These are phyloP conservation scores for Paraphoma sp. DNA, from an alignment of 2,329 filamentous ascomycete species.

Conservation along the genomic window DNA sequence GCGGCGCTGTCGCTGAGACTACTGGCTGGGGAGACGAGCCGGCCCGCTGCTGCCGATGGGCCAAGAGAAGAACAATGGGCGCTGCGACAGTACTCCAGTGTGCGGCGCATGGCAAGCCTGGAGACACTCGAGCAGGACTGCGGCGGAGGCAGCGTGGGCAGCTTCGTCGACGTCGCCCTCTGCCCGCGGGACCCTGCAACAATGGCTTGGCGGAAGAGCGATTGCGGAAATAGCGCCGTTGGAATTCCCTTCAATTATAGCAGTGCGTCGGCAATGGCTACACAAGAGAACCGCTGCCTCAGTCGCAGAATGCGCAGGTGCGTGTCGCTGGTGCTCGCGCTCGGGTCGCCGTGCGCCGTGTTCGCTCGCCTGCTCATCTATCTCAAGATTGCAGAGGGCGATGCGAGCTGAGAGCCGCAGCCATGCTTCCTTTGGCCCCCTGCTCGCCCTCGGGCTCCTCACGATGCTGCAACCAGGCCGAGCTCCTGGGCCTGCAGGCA, in stretches of 20 bases:
- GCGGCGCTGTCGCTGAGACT: too few relatives aligned
- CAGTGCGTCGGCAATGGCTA: too few relatives aligned
- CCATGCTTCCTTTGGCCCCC: not conserved
- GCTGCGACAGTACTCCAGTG: conserved; percentile 14
- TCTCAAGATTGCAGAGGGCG: conserved; percentile 8
- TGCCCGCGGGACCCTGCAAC: not conserved
- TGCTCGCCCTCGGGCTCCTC: conserved; percentile 1
- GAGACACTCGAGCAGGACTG: conserved; percentile 2
- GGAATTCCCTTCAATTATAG: not conserved
- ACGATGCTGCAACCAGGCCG: conserved; percentile 1
- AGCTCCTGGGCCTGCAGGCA: not conserved
- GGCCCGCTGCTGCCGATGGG: conserved; percentile 18
- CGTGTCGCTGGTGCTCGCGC: conserved; percentile 4
- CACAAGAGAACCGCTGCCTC: not conserved
- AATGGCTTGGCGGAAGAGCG: not conserved
- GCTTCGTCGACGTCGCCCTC: not conserved
- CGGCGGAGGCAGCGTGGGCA: not conserved
- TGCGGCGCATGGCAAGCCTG: conserved; percentile 32
- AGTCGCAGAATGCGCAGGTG: not conserved
- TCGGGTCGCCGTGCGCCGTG: conserved; percentile 4
- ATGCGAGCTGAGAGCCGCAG: not conserved
- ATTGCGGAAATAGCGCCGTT: not conserved
- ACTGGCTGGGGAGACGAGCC: conserved; percentile 5
- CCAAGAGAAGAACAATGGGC: conserved; percentile 11
- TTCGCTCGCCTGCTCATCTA: conserved; percentile 14